Base-by-base conservation (phyloP, 1,139 yeast genomes). In the Debaryomycetaceae sp. region DNA sequence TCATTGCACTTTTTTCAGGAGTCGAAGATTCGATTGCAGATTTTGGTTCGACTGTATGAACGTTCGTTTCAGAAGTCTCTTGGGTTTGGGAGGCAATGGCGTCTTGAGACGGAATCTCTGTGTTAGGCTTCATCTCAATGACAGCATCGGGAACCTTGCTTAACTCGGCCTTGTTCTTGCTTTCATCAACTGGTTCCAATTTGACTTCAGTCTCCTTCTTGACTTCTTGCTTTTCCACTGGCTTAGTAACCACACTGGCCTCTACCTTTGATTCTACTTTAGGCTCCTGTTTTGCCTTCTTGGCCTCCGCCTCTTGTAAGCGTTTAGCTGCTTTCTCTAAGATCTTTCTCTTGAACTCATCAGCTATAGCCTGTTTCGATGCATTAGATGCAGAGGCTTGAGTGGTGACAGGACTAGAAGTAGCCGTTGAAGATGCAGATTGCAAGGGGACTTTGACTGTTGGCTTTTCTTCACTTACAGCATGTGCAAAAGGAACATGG, bases 341-440 rank as follows among this genome's bases (percentile, higher is more conserved):
- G 36, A 48, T 42, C 44, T 47, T 48, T 37, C 48, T 49, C 49
- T 55, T 55, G 48, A 59, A 54, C 45, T 59, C 62, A 42, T 59
- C 65, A n/a, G 60, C 61, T 6, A 58, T 52, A 6, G 55, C 53
- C 36, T 48, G 44, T 38, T 44, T 44, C 20, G 46, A 8, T n/a
- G n/a, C 39, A n/a, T 37, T 14, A 29, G 45, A 35, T 23, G 48
- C 42, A 11, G 46, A 42, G 13, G 57, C 44, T 6, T 60, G 51
- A 5, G 65, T 55, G 17, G 55, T 41, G 24, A 56, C 48, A 24
- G 60, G 49, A 17, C 58, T 45, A 24, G 57, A 57, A 24, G 38
- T 2, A 6, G 31, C 17, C 22, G 31, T 14, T 5, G 42, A 23
- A 14, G 24, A 23, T 13, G 62, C 49, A 7, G 60, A 52, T 11